Conservation (phyloP, 1,284 basidiomycete species). For the Cutaneotrichosporon daszewskae region DNA sequence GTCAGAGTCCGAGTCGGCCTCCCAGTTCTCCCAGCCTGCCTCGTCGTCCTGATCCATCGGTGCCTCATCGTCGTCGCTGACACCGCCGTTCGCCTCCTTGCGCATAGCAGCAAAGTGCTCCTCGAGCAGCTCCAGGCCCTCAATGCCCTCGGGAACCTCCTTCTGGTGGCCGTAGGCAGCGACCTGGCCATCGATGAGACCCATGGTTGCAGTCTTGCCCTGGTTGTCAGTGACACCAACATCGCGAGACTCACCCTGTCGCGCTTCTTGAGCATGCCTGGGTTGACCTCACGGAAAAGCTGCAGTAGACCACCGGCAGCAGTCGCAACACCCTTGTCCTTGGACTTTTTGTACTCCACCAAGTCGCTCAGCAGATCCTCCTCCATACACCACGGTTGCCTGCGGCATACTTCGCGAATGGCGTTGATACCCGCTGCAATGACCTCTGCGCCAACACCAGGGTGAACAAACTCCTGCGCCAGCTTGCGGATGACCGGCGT, state of each 20-base stretch:
- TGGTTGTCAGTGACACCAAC: conserved; percentile 32
- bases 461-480: conserved; percentile 94
- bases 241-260: conserved; percentile 61
- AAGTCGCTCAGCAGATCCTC: conserved; percentile 88
- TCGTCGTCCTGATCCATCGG: conserved; percentile 56
- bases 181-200: conserved; percentile 59
- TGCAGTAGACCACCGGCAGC: conserved; percentile 82
- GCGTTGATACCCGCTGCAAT: conserved; percentile 93
- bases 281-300: conserved; percentile 95
- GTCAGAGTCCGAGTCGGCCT: conserved; percentile 61
- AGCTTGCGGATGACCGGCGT: conserved; percentile 86
- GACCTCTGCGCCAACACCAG: conserved; percentile 91
- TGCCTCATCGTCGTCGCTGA: conserved; percentile 49
- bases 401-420: conserved; percentile 82
- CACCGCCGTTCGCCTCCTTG: conserved; percentile 57
- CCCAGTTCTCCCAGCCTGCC: conserved; percentile 84
- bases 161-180: conserved; percentile 75
- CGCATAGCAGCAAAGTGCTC: conserved; percentile 69
- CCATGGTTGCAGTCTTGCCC: conserved; percentile 81
- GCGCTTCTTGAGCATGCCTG: conserved; percentile 79
- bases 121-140: conserved; percentile 84
- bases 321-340: conserved; percentile 87
- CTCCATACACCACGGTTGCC: conserved; percentile 93
- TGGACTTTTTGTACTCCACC: conserved; percentile 89
- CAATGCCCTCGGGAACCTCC: conserved; percentile 69